Evolutionary conservation across 495 filamentous ascomycete species (phyloP), one percentile per base, ranked within the genome.

Genomic region (Aeminium ludgeri): DNA sequence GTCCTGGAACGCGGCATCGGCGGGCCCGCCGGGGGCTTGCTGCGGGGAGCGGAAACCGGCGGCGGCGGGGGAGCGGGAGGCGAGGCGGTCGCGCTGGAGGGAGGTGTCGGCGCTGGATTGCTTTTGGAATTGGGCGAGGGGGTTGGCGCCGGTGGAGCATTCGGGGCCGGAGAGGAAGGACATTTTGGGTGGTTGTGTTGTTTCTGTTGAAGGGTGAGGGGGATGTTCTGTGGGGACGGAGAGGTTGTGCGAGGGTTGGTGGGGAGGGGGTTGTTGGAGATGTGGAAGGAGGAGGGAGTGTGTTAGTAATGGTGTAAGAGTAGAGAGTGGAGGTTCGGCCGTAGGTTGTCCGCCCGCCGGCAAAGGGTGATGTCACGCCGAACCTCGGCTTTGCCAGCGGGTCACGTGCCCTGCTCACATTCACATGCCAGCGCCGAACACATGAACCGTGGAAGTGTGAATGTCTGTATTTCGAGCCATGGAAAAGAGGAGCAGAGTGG

Each of bases 71-170:
- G 11, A 2, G 2, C 48, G 43, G 1, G 19, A 28, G 1, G 48
- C 43, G 28, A 95, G 65, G 30, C 89, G 68, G 60, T 97, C 89
- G 50, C 85, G 71, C 58, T 95, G 87, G 40, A 94, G 69, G 20
- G 80, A 84, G 64, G 86, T 94, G 65, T 96, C 89, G 65, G 93
- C 82, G 52, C 84, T 77, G 38, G 86, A 80, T 56, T 92, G 83
- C 58, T 96, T 97, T 20, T 82, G 79, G 58, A 97, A 92, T 70
- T 95, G 91, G 53, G 80, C 84, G 43, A 97, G 77, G 40, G 91
- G 91, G 61, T 96, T 97, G 53, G 77, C 84, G 40, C 82, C 86
- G 31, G 89, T 94, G 35, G 89, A 96, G 68, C 89, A 97, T 63
- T 96, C 89, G 49, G 86, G 82, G 50, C 87, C 87, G 61, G 82